Base-by-base conservation (phyloP, 2,329 filamentous ascomycete species). In the Colletotrichum sidae region DNA sequence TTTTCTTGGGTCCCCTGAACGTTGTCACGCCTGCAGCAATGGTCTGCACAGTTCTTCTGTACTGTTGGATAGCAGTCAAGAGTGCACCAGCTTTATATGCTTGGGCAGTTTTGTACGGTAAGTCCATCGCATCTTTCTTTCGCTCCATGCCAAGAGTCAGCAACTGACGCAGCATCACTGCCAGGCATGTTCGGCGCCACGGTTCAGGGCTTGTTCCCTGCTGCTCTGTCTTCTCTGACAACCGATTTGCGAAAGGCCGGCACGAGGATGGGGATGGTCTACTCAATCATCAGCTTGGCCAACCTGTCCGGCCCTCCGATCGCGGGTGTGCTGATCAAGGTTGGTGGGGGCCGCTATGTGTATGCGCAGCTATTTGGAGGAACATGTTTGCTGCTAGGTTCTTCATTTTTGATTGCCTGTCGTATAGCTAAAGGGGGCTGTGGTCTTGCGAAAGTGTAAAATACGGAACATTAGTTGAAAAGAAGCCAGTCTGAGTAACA, bases 181-280 rank as follows among this genome's bases (percentile, higher is more conserved):
- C 8, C 7, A 45, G 55, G 91, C 1, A 80, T 91, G 49, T 83
- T 84, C 2, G 86, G 83, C 0, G 88, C 88, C 0, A 87, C 83
- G 0, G 85, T 92, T 50, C 90, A 92, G 74, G 83, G 84, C 6
- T 73, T 92, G 4, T 91, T 92, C 68, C 90, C 90, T 0, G 88
- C 89, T 0, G 85, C 84, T 0, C 70, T 90, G 42, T 84, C 83
- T 52, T 84, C 83, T 44, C 74, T 88, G 61, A 86, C 83, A 1
- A 78, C 78, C 4, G 84, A 88, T 70, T 74, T 83, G 60, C 72
- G 77, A 7, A 85, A 83, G 73, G 77, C 82, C 6, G 86, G 86
- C 0, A 83, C 84, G 1, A 74, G 85, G 8, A 84, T 88, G 72
- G 86, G 86, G 42, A 87, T 88, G 85, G 59, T 62, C n/a, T 62